Conservation (phyloP, 2,329 filamentous ascomycete species). For the Ophiostoma perfectum region DNA sequence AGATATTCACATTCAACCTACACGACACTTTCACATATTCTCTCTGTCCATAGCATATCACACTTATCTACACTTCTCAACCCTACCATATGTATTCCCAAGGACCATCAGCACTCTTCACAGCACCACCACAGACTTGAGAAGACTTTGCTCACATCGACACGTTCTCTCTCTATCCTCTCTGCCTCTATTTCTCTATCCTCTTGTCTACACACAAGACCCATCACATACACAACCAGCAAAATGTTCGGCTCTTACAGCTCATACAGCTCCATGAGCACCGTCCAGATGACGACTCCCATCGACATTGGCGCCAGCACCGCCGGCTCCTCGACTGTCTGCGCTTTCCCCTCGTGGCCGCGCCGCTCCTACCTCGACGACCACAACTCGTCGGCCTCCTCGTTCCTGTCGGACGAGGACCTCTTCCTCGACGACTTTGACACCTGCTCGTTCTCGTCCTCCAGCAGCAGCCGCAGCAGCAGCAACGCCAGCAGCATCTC, state of each 20-base stretch:
- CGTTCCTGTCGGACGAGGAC: conserved; percentile 60
- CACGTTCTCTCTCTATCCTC: background rate
- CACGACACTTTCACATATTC: background rate
- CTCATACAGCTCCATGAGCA: conserved; percentile 47
- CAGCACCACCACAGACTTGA: conserved; percentile 15
- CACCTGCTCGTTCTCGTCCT: conserved; percentile 36
- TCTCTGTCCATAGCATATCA: background rate
- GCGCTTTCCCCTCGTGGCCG: conserved; percentile 57
- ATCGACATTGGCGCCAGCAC: conserved; percentile 42
- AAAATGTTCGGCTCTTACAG: conserved; percentile 48
- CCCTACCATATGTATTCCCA: conserved; percentile 14
- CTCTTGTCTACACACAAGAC: background rate
- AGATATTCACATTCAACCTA: background rate
- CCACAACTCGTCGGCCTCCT: conserved; percentile 35
- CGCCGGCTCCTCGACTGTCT: conserved; percentile 35
- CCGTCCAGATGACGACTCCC: conserved; percentile 36
- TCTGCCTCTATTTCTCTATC: too few species aligned
- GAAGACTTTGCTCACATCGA: background rate
- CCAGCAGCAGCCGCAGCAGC: conserved; percentile 37
- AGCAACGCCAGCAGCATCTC: conserved; percentile 43
- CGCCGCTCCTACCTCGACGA: conserved; percentile 47
- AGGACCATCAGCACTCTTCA: conserved; percentile 12
- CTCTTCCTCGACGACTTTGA: conserved; percentile 48
- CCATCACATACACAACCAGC: conserved; percentile 21
- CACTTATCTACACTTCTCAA: background rate